A percentile compares a stretch with the other conserved stretches of the same genome.
These are phyloP conservation scores for Populus hybrid DNA, from an alignment of 441 rosid genomes.

Conservation along the genomic window DNA sequence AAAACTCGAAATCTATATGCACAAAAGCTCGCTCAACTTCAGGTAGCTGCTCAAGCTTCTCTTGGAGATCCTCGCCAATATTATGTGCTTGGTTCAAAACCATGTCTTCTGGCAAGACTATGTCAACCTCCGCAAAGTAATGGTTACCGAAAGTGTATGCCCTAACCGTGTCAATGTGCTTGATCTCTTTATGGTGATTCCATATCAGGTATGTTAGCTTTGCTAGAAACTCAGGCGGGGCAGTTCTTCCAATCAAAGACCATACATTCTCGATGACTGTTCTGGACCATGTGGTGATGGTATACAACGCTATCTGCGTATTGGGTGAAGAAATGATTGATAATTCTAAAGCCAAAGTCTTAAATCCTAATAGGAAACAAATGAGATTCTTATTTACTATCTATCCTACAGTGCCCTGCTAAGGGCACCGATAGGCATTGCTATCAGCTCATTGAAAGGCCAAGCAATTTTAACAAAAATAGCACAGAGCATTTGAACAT, in stretches of 20 bases:
- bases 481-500: too few species aligned
- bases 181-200: conserved; percentile 50
- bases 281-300: conserved; percentile 44
- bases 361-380: not conserved
- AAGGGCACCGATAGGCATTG: not conserved
- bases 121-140: conserved; percentile 58
- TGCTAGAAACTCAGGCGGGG: conserved; percentile 50
- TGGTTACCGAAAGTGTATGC: conserved; percentile 51
- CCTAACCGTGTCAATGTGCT: conserved; percentile 49
- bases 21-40: conserved; percentile 60
- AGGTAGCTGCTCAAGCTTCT: conserved; percentile 50
- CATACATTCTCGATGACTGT: conserved; percentile 47
- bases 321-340: not conserved
- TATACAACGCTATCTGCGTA: conserved; percentile 48
- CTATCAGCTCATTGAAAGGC: too few species aligned
- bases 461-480: too few species aligned
- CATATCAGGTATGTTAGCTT: conserved; percentile 48
- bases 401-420: not conserved
- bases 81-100: conserved; percentile 41
- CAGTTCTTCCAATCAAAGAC: conserved; percentile 45
- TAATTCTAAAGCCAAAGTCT: not conserved
- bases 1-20: conserved; percentile 50
- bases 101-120: conserved; percentile 45
- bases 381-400: not conserved
- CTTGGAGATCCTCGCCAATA: conserved; percentile 53